These are phyloP conservation scores for Nowakowskiella sp. DNA, from an alignment of 192 early-diverging fungal species.

Conservation along the genomic window DNA sequence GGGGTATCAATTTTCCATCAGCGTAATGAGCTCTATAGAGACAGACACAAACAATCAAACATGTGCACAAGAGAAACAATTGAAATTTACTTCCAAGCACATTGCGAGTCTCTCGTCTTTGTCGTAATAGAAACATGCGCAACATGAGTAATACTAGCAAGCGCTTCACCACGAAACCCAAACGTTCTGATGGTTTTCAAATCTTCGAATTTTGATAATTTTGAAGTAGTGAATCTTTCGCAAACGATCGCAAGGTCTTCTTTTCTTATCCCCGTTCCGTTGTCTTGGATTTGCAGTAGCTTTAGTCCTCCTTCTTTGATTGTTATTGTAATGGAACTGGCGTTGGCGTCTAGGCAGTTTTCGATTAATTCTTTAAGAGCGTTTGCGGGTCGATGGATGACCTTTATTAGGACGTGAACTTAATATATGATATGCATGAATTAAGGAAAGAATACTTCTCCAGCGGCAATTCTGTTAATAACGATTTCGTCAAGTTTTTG, in stretches of 20 bases:
- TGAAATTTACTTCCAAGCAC: slow-evolving; percentile 44
- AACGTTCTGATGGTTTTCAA: slow-evolving; percentile 77
- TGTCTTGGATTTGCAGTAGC: slow-evolving; percentile 83
- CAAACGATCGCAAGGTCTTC: slow-evolving; percentile 88
- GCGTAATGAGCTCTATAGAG: slow-evolving; percentile 63
- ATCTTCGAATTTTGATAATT: slow-evolving; percentile 79
- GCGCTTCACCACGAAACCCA: slow-evolving; percentile 88
- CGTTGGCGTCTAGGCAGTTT: slow-evolving; percentile 89
- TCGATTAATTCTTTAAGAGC: slow-evolving; percentile 96
- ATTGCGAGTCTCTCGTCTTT: slow-evolving; percentile 29
- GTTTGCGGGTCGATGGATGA: slow-evolving; percentile 92
- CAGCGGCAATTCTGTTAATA: slow-evolving; percentile 94
- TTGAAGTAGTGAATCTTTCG: slow-evolving; percentile 94
- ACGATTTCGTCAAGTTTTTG: slow-evolving; percentile 75
- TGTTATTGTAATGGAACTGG: slow-evolving; percentile 72
- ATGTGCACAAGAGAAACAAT: neutral
- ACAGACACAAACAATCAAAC: neutral
- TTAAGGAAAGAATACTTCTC: slow-evolving; percentile 56
- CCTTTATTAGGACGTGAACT: slow-evolving; percentile 32
- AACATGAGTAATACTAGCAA: slow-evolving; percentile 94
- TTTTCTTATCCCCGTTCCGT: slow-evolving; percentile 65
- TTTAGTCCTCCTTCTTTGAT: slow-evolving; percentile 91
- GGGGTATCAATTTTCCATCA: slow-evolving; percentile 76
- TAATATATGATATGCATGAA: neutral
- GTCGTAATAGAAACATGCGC: slow-evolving; percentile 76